Evolutionary conservation across 345 rosid genomes (phyloP).

Genomic region (Excoecaria cochinchinensis): DNA sequence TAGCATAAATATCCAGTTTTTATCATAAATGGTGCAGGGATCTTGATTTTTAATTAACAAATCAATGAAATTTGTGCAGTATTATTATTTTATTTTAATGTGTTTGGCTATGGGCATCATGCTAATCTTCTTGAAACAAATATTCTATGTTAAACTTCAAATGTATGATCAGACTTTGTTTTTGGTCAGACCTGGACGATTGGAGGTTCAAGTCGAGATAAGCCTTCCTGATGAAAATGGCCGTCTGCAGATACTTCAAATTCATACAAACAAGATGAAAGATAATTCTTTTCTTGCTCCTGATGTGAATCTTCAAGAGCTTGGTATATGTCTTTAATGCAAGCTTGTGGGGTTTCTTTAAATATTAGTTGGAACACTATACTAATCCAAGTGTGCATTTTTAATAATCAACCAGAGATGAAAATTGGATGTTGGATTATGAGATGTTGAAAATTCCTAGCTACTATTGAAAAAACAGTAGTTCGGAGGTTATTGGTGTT

Average conservation of each 20-base stretch:
- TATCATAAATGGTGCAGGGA: background rate
- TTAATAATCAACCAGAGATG: background rate
- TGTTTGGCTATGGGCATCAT: background rate
- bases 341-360: slow-evolving; percentile 12
- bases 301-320: slow-evolving; percentile 84
- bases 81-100: background rate
- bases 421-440: background rate
- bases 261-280: slow-evolving; percentile 98
- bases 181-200: slow-evolving; percentile 80
- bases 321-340: slow-evolving; percentile 51
- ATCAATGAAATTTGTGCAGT: background rate
- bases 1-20: background rate
- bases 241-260: slow-evolving; percentile 91
- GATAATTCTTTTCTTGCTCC: slow-evolving; percentile 90
- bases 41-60: background rate
- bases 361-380: background rate
- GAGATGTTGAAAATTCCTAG: background rate
- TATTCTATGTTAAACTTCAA: background rate
- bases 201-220: slow-evolving; percentile 99
- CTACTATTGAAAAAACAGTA: background rate
- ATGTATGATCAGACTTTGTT: background rate
- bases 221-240: slow-evolving; percentile 99
- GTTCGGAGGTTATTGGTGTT: background rate
- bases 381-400: background rate
- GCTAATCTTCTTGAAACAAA: background rate